phyloP scores from a whole-genome alignment of 148 eudicot species.

The Cornus suecica region DNA sequence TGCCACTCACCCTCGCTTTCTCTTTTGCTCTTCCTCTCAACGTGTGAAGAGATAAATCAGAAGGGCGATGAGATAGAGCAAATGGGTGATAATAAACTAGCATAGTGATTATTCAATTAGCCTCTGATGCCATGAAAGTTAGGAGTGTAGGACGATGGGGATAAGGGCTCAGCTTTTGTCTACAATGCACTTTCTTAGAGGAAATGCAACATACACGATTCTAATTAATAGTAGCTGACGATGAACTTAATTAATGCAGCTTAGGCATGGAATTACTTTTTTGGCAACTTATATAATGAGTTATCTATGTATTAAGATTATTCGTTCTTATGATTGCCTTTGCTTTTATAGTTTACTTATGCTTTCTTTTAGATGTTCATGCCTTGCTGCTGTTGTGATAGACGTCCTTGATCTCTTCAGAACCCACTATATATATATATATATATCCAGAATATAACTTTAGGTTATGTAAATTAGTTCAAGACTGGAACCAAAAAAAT shows the following conservation, averaged over 20 bases:
- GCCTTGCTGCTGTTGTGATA: neutral
- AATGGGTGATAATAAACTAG: too few relatives aligned
- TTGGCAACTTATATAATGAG: neutral
- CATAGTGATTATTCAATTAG: neutral
- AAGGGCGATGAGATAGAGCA: neutral
- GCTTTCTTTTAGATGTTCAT: neutral
- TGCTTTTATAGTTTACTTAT: neutral
- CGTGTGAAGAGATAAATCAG: too few relatives aligned
- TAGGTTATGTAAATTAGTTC: neutral
- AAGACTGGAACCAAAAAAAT: neutral
- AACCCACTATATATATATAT: too few relatives aligned
- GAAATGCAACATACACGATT: neutral
- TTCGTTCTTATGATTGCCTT: neutral
- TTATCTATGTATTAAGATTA: too few relatives aligned
- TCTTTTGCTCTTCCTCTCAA: too few relatives aligned
- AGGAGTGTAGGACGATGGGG: neutral
- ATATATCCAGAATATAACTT: neutral
- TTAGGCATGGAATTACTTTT: neutral
- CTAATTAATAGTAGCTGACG: neutral
- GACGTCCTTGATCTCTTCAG: neutral
- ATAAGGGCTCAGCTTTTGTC: neutral
- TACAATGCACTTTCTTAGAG: neutral
- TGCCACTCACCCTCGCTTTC: too few relatives aligned
- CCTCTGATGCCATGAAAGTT: neutral
- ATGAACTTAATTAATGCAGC: neutral